Evolutionary conservation across 192 early-diverging fungal genomes (phyloP).

Genomic region (Coemansia sp.): DNA sequence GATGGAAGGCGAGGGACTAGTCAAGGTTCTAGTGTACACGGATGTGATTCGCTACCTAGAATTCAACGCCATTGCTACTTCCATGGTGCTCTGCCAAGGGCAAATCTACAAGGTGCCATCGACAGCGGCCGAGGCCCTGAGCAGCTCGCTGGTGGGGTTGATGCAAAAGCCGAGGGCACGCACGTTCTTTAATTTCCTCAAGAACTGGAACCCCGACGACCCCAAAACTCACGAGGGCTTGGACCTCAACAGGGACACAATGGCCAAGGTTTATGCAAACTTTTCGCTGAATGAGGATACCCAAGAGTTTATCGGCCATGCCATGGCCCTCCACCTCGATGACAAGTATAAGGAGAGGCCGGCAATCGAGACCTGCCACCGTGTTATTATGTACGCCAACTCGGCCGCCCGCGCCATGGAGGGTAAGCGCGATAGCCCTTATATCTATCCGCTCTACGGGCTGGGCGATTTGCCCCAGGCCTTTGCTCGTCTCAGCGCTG

Average conservation of each 20-base stretch:
- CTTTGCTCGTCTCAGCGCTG: constrained; percentile 94
- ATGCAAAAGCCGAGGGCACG: constrained; percentile 92
- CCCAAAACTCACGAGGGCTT: constrained; percentile 81
- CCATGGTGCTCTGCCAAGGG: constrained; percentile 87
- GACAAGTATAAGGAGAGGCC: constrained; percentile 70
- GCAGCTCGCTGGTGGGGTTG: constrained; percentile 84
- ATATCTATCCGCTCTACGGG: constrained; percentile 98
- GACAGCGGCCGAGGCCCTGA: constrained; percentile 81
- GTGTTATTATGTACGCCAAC: constrained; percentile 87
- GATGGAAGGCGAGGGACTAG: constrained; percentile 98
- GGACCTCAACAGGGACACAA: constrained; percentile 71
- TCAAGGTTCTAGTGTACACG: constrained; percentile 95
- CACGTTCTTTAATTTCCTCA: constrained; percentile 95
- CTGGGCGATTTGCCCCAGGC: constrained; percentile 97
- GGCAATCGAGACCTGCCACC: constrained; percentile 85
- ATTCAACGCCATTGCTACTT: constrained; percentile 94
- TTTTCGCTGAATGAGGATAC: constrained; percentile 92
- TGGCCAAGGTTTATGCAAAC: constrained; percentile 83
- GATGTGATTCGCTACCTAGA: constrained; percentile 98
- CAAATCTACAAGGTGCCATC: constrained; percentile 95
- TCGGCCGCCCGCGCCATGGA: constrained; percentile 72
- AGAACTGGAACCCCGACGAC: constrained; percentile 84
- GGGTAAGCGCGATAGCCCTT: constrained; percentile 88
- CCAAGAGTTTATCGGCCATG: constrained; percentile 97
- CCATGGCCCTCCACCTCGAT: constrained; percentile 93